These are phyloP conservation scores for Dovyalis caffra DNA, from an alignment of 345 rosid species.

Conservation along the genomic window DNA sequence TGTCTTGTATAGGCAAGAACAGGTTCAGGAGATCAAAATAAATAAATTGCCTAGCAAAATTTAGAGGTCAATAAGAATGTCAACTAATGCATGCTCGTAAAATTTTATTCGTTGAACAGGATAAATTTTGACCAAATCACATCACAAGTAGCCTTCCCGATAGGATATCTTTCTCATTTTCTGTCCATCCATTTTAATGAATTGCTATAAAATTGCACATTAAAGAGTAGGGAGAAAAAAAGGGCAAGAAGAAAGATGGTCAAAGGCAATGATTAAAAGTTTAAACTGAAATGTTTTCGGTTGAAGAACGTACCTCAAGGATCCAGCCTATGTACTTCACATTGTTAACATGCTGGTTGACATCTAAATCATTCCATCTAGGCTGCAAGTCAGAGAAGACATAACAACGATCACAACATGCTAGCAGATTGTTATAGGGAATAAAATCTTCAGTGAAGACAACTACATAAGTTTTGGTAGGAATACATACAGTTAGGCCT, in stretches of 20 bases:
- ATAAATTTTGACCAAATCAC: not conserved
- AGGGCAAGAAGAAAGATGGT: not conserved
- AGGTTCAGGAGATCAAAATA: not conserved
- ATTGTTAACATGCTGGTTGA: constrained; percentile 98
- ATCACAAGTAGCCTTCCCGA: not conserved
- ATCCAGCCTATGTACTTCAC: constrained; percentile 98
- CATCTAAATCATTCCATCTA: constrained; percentile 92
- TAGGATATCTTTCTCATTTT: not conserved
- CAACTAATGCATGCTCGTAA: not conserved
- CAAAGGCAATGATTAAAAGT: not conserved
- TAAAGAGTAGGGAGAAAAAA: no score
- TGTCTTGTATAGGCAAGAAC: not conserved
- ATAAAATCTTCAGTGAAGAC: not conserved
- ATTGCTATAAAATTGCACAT: not conserved
- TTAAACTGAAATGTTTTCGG: not conserved
- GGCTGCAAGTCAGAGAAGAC: constrained; percentile 54
- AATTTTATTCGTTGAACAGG: not conserved
- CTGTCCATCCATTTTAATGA: not conserved
- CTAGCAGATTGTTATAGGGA: not conserved
- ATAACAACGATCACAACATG: not conserved
- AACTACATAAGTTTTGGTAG: not conserved
- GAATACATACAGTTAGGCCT: constrained; percentile 76
- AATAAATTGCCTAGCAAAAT: not conserved
- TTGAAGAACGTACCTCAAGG: constrained; percentile 60
- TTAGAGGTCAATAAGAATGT: not conserved